Evolutionary conservation across 805 yeast species (phyloP).

Genomic region (Wickerhamomyces subpelliculosus): DNA sequence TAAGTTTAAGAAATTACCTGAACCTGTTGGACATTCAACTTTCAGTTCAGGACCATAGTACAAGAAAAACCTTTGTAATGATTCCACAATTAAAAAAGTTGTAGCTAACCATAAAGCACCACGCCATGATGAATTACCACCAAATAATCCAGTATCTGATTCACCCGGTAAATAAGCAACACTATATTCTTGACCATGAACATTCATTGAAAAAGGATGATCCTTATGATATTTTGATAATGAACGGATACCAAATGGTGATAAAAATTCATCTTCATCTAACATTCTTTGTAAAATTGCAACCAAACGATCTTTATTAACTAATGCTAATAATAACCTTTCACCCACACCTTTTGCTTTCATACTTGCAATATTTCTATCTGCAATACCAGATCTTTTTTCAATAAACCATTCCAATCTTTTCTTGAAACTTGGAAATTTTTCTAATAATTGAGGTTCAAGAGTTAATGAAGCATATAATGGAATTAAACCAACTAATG

Average conservation of each 20-base stretch:
- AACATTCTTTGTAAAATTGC: constrained; percentile 75
- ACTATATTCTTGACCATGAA: constrained; percentile 62
- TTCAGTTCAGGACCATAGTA: constrained; percentile 83
- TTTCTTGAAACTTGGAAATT: constrained; percentile 76
- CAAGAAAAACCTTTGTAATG: constrained; percentile 78
- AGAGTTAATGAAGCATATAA: constrained; percentile 82
- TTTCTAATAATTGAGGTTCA: constrained; percentile 73
- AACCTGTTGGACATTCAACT: constrained; percentile 83
- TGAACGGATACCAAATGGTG: constrained; percentile 82
- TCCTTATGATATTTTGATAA: constrained; percentile 80
- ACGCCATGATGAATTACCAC: constrained; percentile 96
- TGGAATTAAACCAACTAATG: constrained; percentile 88
- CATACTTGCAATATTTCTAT: constrained; percentile 84
- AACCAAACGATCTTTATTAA: constrained; percentile 68
- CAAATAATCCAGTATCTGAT: constrained; percentile 88
- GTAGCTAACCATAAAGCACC: constrained; percentile 98
- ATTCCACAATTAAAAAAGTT: constrained; percentile 77
- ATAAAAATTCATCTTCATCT: constrained; percentile 80
- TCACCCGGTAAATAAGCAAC: constrained; percentile 82
- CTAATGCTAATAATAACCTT: constrained; percentile 71
- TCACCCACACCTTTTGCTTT: constrained; percentile 70
- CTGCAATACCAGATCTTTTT: constrained; percentile 61
- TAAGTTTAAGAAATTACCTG: constrained; percentile 67
- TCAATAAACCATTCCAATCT: constrained; percentile 79
- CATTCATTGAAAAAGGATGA: constrained; percentile 79